Conservation (phyloP, 371 early-diverging fungal species). For the Saksenaea vasiformis region DNA sequence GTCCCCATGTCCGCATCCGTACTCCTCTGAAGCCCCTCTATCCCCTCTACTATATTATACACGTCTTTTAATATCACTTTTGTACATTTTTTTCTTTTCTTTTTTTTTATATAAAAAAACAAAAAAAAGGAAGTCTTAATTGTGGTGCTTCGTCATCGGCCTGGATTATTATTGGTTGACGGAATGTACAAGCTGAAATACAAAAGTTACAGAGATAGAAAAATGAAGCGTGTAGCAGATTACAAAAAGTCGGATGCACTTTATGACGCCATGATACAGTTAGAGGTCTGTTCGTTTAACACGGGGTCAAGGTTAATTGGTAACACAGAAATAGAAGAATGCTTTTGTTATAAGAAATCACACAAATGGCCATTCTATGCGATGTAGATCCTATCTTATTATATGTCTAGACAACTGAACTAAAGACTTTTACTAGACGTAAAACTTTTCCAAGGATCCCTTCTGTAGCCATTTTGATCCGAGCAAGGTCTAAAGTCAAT, state of each 20-base stretch:
- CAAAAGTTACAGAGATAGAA: background rate
- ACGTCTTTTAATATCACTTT: background rate
- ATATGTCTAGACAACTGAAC: too few species aligned
- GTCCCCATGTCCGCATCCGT: slow-evolving; percentile 20
- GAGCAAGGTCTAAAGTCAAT: too few species aligned
- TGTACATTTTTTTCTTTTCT: background rate
- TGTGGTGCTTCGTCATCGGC: background rate
- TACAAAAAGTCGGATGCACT: too few species aligned
- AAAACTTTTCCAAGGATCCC: too few species aligned
- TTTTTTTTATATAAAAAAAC: background rate
- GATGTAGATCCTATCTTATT: too few species aligned
- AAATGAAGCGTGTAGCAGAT: background rate
- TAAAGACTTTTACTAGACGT: too few species aligned
- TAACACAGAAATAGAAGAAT: background rate
- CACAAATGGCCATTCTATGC: too few species aligned
- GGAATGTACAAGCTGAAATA: background rate
- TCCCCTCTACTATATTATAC: background rate
- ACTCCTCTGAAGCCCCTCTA: background rate
- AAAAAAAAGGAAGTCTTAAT: background rate
- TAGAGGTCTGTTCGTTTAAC: slow-evolving; percentile 1
- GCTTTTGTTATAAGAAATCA: too few species aligned
- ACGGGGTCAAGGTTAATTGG: background rate
- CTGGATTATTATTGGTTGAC: background rate
- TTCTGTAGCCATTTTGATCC: too few species aligned
- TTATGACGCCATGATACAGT: background rate